Evolutionary conservation across 495 filamentous ascomycete species (phyloP), one percentile per base, ranked within the genome.

Genomic region (Aspergillus taichungensis): DNA sequence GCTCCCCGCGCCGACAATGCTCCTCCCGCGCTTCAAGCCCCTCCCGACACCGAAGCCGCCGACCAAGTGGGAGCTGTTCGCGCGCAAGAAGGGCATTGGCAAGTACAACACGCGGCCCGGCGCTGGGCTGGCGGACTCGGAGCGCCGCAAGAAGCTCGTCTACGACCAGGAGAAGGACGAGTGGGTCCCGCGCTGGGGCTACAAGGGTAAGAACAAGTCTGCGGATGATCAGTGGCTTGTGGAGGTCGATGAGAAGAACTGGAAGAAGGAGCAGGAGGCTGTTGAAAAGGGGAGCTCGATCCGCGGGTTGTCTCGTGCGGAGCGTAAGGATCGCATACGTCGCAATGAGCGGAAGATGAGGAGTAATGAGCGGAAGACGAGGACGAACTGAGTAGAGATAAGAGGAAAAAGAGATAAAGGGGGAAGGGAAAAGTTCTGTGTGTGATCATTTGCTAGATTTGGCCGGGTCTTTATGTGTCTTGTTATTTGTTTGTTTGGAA

Each of bases 61-160:
- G 43, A 96, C 92, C 38, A 94, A 87, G 61, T 98, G 92, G 92
- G 81, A 92, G 62, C 77, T 82, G 39, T 98, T 98, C 68, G 92
- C 92, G 13, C 82, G 80, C 68, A 94, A 91, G 76, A 92, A 95
- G 69, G 94, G 92, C 28, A 96, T 98, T 61, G 79, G 70, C 47
- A 74, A 70, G 50, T 74, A 46, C 57, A 72, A 46, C 53, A 59
- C 42, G 42, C 63, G 62, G 47, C 62, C 70, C 34, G 70, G 70
- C 11, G 64, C 59, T 6, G 61, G 64, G 1, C 49, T 71, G 34
- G 61, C 57, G 8, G 71, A 71, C 41, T 75, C 71, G 55, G 72
- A 84, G 68, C 73, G 82, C 50, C 88, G 88, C 73, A 80, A 79
- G 61, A 88, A 94, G 62, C 69, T 84, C 54, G 77, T 83, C 34